Conservation (phyloP, 2,329 filamentous ascomycete genomes). For the Claviceps cyperi region DNA sequence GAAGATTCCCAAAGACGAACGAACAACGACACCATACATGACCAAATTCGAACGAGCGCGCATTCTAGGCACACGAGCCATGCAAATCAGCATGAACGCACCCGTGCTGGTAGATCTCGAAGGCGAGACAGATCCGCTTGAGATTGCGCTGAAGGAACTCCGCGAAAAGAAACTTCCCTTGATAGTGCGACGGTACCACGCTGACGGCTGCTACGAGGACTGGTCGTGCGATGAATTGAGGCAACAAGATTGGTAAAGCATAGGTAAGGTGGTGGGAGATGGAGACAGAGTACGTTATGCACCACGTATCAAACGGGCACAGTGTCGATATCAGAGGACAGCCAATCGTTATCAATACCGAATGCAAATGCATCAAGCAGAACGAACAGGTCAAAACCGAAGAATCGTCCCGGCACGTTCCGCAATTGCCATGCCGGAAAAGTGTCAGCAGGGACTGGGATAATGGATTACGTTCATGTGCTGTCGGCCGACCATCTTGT, state of each 20-base stretch:
- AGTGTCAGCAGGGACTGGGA: too few species aligned
- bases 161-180: slow-evolving; percentile 97
- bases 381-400: too few species aligned
- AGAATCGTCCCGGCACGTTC: too few species aligned
- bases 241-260: slow-evolving; percentile 25
- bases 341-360: too few species aligned
- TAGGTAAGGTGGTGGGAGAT: too few species aligned
- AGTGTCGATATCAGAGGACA: too few species aligned
- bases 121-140: slow-evolving; percentile 91
- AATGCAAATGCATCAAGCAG: too few species aligned
- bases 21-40: slow-evolving; percentile 94
- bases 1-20: slow-evolving; percentile 78
- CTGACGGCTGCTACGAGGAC: slow-evolving; percentile 97
- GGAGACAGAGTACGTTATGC: too few species aligned
- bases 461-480: too few species aligned
- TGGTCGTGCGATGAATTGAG: slow-evolving; percentile 97
- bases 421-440: too few species aligned
- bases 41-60: slow-evolving; percentile 96
- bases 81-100: slow-evolving; percentile 98
- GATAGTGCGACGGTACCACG: slow-evolving; percentile 87
- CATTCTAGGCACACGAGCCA: slow-evolving; percentile 79
- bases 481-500: too few species aligned
- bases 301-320: too few species aligned
- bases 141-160: slow-evolving; percentile 95
- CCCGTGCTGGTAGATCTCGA: slow-evolving; percentile 93